Percentiles rank a stretch among this genome's conserved stretches.
Evolutionary conservation across 148 eudicot species (phyloP).

Genomic region (Chenopodium album): DNA sequence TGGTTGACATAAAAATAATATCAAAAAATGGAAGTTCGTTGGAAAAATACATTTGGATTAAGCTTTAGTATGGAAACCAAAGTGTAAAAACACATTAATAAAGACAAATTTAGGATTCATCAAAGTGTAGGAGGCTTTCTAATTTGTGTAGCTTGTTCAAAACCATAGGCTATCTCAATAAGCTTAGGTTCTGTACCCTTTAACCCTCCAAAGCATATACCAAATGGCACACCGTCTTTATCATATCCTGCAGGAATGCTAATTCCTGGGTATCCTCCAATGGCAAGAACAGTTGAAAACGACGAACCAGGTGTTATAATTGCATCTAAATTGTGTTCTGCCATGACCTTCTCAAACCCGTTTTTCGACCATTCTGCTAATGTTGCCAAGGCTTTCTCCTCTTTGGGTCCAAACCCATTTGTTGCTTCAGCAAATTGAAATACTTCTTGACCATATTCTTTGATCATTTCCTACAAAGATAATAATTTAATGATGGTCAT

Average conservation of each 20-base stretch:
- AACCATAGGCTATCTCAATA: conserved; percentile 40
- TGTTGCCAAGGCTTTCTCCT: conserved; percentile 22
- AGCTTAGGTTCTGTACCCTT: conserved; percentile 33
- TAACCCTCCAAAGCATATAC: conserved; percentile 38
- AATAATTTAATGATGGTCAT: too few species aligned
- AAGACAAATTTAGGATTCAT: background rate
- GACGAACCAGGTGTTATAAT: conserved; percentile 31
- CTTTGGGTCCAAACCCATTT: conserved; percentile 35
- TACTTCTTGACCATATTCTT: conserved; percentile 39
- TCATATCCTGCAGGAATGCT: conserved; percentile 36
- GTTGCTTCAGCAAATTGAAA: conserved; percentile 41
- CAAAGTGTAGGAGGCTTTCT: conserved; percentile 31
- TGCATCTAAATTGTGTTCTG: conserved; percentile 46
- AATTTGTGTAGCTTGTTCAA: conserved; percentile 40
- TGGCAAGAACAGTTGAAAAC: conserved; percentile 34
- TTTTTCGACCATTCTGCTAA: conserved; percentile 22
- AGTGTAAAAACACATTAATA: too few species aligned
- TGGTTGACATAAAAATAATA: too few species aligned
- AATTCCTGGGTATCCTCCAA: conserved; percentile 54
- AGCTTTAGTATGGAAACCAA: background rate
- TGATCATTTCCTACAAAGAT: conserved; percentile 40
- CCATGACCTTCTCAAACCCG: conserved; percentile 55
- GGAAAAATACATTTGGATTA: background rate
- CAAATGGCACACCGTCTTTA: conserved; percentile 30
- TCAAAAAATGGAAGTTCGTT: too few species aligned